Percentiles rank a stretch among this genome's conserved stretches.
These are phyloP conservation scores for Effrenium voratum DNA, from an alignment of 73 alveolate species.

Conservation along the genomic window DNA sequence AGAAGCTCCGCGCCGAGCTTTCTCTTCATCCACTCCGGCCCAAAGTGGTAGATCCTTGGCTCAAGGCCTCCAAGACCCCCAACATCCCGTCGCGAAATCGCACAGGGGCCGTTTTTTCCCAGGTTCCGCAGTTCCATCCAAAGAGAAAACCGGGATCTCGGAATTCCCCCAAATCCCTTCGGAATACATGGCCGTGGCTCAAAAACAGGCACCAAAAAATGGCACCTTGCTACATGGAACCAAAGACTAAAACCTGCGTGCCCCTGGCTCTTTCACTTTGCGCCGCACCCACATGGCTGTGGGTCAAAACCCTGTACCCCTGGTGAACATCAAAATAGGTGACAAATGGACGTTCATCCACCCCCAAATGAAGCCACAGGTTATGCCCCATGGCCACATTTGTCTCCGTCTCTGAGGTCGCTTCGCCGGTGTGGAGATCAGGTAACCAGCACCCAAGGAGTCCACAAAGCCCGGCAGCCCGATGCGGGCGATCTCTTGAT, in stretches of 20 bases:
- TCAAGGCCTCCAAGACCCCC: neutral
- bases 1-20: neutral
- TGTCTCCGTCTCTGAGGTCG: no score
- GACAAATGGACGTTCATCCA: no score
- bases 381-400: no score
- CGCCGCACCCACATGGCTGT: no score
- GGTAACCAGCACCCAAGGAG: conserved; percentile 12
- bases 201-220: neutral
- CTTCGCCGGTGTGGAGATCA: conserved; percentile 38
- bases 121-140: neutral
- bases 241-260: no score
- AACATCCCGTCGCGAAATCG: neutral
- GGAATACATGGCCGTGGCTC: neutral
- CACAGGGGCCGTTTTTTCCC: neutral
- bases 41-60: conserved; percentile 51
- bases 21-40: neutral
- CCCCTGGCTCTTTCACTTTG: no score
- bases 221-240: neutral
- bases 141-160: neutral
- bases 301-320: no score
- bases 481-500: conserved; percentile 9
- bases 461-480: conserved; percentile 58
- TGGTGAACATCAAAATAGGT: no score
- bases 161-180: neutral
- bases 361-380: no score